Evolutionary conservation across 2,329 filamentous ascomycete genomes (phyloP).

Genomic region (Whalleya microplaca): DNA sequence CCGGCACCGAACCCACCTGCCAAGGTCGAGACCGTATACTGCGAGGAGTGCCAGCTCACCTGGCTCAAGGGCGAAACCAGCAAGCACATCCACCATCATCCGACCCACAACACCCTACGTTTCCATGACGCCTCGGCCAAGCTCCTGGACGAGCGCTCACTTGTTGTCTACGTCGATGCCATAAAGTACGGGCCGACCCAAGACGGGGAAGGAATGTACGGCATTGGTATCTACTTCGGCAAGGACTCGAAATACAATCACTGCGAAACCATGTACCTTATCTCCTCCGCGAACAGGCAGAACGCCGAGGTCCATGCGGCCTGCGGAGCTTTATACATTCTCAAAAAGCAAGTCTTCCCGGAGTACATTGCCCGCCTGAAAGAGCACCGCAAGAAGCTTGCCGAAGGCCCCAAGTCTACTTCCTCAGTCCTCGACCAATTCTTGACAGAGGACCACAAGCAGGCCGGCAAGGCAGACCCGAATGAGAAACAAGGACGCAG

Average conservation of each 20-base stretch:
- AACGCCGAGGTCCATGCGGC: constrained; percentile 2
- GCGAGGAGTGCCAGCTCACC: constrained; percentile 6
- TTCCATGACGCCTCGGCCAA: not conserved
- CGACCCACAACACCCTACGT: not conserved
- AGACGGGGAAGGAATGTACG: not conserved
- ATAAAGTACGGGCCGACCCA: not conserved
- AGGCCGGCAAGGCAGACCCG: not conserved
- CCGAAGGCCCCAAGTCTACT: not conserved
- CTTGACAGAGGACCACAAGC: not conserved
- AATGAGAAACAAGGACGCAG: not conserved
- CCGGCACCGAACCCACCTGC: not conserved
- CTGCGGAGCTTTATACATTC: not conserved
- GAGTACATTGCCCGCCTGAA: not conserved
- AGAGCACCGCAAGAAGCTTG: not conserved
- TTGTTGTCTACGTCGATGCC: constrained; percentile 6
- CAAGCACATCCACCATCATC: not conserved
- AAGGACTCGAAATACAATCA: constrained; percentile 13
- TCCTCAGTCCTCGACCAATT: not conserved
- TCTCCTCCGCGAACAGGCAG: not conserved
- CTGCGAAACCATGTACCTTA: not conserved
- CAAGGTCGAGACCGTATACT: not conserved
- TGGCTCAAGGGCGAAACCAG: constrained; percentile 4
- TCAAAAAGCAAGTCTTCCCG: constrained; percentile 1
- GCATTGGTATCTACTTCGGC: constrained; percentile 9
- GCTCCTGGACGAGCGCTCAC: not conserved